Conservation (phyloP, 306 rosid genomes). For the Prunus mume region DNA sequence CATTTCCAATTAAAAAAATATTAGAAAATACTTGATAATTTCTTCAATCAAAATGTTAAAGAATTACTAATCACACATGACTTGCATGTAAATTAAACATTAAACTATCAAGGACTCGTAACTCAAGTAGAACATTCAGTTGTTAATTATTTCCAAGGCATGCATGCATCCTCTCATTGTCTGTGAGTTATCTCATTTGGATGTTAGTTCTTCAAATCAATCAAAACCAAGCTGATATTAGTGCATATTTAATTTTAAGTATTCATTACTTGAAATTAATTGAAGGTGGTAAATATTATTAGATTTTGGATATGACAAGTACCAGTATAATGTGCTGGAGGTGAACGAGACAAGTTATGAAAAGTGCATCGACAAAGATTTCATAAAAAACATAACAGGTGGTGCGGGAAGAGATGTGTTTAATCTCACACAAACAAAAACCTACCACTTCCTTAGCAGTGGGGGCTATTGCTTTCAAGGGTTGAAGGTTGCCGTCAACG, state of each 20-base stretch:
- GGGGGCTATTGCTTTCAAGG: conserved; percentile 22
- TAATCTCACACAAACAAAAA: conserved; percentile 13
- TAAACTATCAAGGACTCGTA: too few species aligned
- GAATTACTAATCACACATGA: too few species aligned
- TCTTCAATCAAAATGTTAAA: too few species aligned
- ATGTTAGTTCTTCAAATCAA: too few species aligned
- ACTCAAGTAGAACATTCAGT: too few species aligned
- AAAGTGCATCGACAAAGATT: conserved; percentile 17
- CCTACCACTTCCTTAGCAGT: conserved; percentile 24
- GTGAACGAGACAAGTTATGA: conserved; percentile 22
- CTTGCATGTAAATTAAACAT: too few species aligned
- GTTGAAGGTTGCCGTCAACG: conserved; percentile 16
- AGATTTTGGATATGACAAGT: conserved; percentile 26
- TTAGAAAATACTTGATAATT: too few species aligned
- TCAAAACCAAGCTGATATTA: too few species aligned
- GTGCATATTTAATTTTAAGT: background rate
- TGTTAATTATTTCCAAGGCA: too few species aligned
- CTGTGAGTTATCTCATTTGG: too few species aligned
- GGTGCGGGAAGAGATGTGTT: conserved; percentile 23
- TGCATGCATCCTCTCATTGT: too few species aligned
- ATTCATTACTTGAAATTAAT: background rate
- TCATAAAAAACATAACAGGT: conserved; percentile 14
- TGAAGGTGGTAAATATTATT: background rate
- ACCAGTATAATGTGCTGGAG: conserved; percentile 16
- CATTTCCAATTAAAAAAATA: too few species aligned